These are phyloP conservation scores for Hortiboletus campestris DNA, from an alignment of 768 basidiomycete genomes.

Conservation along the genomic window DNA sequence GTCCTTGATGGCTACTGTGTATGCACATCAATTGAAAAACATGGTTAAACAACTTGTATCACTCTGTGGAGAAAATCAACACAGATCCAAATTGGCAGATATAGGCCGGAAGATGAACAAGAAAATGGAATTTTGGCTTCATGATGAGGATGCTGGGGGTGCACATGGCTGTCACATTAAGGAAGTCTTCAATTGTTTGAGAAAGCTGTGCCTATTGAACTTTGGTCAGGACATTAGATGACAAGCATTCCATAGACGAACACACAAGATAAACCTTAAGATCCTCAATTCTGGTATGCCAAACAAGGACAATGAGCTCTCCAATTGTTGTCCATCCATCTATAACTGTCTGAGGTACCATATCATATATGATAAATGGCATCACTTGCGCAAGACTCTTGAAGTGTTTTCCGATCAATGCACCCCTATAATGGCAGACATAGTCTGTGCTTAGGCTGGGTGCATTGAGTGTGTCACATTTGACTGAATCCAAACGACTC, in stretches of 20 bases:
- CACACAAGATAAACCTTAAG: neutral
- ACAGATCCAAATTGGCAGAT: neutral
- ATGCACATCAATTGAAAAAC: neutral
- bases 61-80: neutral
- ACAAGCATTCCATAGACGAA: no score
- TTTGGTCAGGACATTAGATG: neutral
- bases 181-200: neutral
- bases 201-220: neutral
- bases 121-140: neutral
- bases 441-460: no score
- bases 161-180: neutral
- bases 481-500: no score
- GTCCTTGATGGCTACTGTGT: no score
- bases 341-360: constrained; percentile 26
- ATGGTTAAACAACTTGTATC: neutral
- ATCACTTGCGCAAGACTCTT: no score
- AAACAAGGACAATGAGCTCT: constrained; percentile 37
- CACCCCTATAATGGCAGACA: no score
- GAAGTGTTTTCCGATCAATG: no score
- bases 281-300: constrained; percentile 27
- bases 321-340: constrained; percentile 34
- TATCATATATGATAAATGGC: neutral
- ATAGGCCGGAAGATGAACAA: neutral
- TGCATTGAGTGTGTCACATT: neutral
- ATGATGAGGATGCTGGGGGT: neutral